These are phyloP conservation scores for Isatis tinctoria DNA, from an alignment of 345 rosid species.

Conservation along the genomic window DNA sequence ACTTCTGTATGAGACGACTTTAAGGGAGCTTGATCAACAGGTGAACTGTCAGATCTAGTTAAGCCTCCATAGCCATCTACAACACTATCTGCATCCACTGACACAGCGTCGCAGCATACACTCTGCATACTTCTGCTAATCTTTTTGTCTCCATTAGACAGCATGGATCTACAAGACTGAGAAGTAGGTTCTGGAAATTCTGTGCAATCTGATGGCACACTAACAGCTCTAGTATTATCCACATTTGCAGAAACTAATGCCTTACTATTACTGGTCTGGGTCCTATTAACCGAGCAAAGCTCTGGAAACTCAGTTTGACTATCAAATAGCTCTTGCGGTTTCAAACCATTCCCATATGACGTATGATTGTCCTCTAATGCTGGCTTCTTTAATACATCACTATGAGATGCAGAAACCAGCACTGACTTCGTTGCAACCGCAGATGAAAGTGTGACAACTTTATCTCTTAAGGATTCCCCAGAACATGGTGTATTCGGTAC, in stretches of 20 bases:
- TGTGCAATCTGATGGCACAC: constrained; percentile 26
- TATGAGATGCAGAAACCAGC: constrained; percentile 30
- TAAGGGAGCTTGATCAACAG: constrained; percentile 35
- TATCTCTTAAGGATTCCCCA: constrained; percentile 52
- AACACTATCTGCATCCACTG: constrained; percentile 42
- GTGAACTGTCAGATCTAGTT: constrained; percentile 31
- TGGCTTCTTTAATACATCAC: constrained; percentile 35
- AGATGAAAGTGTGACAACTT: constrained; percentile 36
- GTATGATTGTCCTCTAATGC: constrained; percentile 26
- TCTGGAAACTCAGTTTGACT: constrained; percentile 28
- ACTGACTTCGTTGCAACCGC: constrained; percentile 33
- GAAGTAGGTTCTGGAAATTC: constrained; percentile 24
- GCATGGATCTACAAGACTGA: constrained; percentile 10
- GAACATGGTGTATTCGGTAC: constrained; percentile 33
- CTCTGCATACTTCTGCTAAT: constrained; percentile 29
- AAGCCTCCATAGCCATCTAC: constrained; percentile 31
- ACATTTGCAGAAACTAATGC: constrained; percentile 28
- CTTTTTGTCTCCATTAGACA: constrained; percentile 15
- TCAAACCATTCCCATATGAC: constrained; percentile 28
- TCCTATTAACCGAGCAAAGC: constrained; percentile 29
- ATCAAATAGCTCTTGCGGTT: constrained; percentile 31
- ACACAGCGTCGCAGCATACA: constrained; percentile 29
- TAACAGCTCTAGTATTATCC: constrained; percentile 28
- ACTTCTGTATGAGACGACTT: constrained; percentile 35
- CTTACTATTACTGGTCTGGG: constrained; percentile 28